Percentiles rank a stretch among this genome's conserved stretches.
Conservation (phyloP, 2,329 filamentous ascomycete genomes). For the Canariomyces notabilis region DNA sequence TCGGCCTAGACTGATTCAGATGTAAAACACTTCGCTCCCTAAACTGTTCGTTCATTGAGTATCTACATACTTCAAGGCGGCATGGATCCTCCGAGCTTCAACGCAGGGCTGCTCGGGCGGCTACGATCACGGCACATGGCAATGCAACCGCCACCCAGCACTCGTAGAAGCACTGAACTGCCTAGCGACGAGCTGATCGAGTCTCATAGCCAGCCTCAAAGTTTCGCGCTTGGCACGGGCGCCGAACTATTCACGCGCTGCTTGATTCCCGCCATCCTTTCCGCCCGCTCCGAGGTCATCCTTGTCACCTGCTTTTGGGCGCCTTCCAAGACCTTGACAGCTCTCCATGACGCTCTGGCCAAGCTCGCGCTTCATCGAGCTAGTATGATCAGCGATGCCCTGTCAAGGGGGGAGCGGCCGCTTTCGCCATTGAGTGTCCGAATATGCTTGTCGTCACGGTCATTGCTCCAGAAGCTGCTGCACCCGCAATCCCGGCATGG, state of each 20-base stretch:
- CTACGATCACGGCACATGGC: slow-evolving; percentile 19
- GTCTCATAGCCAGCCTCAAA: slow-evolving; percentile 41
- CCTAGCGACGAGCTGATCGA: slow-evolving; percentile 47
- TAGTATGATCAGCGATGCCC: slow-evolving; percentile 25
- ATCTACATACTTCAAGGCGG: too few species aligned
- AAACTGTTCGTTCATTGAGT: too few species aligned
- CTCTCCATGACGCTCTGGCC: slow-evolving; percentile 53
- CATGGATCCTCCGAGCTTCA: slow-evolving; percentile 21
- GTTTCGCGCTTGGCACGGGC: slow-evolving; percentile 54
- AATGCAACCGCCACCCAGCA: not conserved
- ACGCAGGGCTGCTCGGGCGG: slow-evolving; percentile 21
- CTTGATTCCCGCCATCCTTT: slow-evolving; percentile 57
- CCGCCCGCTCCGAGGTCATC: slow-evolving; percentile 60
- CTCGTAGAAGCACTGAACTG: slow-evolving; percentile 35
- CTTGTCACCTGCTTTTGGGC: slow-evolving; percentile 84
- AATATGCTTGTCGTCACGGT: slow-evolving; percentile 72
- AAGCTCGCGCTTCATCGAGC: slow-evolving; percentile 48
- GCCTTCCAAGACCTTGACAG: slow-evolving; percentile 54
- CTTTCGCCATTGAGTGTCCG: slow-evolving; percentile 50
- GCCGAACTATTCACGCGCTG: slow-evolving; percentile 49
- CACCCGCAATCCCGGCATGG: slow-evolving; percentile 62
- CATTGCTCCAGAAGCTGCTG: slow-evolving; percentile 67
- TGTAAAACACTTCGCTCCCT: too few species aligned
- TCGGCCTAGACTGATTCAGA: too few species aligned
- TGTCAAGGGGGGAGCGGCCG: slow-evolving; percentile 7